Base-by-base conservation (phyloP, 2,329 filamentous ascomycete genomes). In the Stemphylium beticola region DNA sequence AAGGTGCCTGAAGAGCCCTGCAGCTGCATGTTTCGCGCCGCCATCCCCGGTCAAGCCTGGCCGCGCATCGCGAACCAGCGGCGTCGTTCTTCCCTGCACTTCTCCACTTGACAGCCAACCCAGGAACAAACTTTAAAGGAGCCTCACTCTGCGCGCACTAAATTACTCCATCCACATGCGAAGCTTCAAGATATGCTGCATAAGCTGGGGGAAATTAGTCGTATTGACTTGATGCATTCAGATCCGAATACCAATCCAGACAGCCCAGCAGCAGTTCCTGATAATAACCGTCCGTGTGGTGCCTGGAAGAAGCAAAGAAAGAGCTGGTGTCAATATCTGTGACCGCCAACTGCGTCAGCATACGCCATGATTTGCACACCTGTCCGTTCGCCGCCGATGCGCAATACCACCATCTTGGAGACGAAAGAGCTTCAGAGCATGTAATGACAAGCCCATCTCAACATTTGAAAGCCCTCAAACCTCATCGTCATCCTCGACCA, bases 11-110 rank as follows among this genome's bases (percentile, higher is more conserved):
- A 49, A 48, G 47, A 46, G 50, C 58, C 60, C 58, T 59, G 58
- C 55, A 59, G 42, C 53, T 42, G 62, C 63, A 65, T 61, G 58
- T 53, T 52, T 55, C 57, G 57, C 60, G 49, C 57, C 47, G 52
- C 55, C 20, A 55, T 41, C 40, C 60, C 55, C 48, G 49, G 24
- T 45, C 41, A 29, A 29, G 18, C 9, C 17, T 41, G 14, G 32
- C 59, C 59, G 56, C 56, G 42, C 40, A 41, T 33, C 46, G 26
- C 46, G 38, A 55, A 50, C 46, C 40, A 44, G 38, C 50, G 34
- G 39, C 49, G 45, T 17, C 24, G 17, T 39, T 9, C 34, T 29
- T 29, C 36, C n/a, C 47, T 51, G 42, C 49, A 49, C 52, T 42
- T 32, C 44, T 29, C 26, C 26, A 29, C 26, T 11, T 29, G 26